Percentiles rank a stretch among this genome's conserved stretches.
Evolutionary conservation across 2,329 filamentous ascomycete species (phyloP).

Genomic region (Pseudocercospora cruenta): DNA sequence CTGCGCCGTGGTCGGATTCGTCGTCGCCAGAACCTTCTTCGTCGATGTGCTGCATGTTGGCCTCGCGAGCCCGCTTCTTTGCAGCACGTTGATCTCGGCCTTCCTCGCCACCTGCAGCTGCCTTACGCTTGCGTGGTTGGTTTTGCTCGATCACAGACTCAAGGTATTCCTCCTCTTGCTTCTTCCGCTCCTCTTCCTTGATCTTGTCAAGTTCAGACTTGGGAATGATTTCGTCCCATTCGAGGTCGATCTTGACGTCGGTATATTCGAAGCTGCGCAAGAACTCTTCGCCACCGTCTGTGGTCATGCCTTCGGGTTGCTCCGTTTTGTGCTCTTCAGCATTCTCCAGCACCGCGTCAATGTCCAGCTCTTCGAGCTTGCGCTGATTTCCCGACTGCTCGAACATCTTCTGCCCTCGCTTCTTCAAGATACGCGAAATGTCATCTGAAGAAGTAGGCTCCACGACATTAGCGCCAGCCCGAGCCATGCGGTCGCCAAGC

Average conservation of each 20-base stretch:
- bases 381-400: constrained; percentile 96
- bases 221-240: constrained; percentile 98
- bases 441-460: constrained; percentile 91
- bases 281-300: constrained; percentile 95
- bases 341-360: constrained; percentile 94
- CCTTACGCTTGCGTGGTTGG: constrained; percentile 74
- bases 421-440: constrained; percentile 94
- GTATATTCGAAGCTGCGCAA: constrained; percentile 88
- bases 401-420: constrained; percentile 98
- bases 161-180: constrained; percentile 80
- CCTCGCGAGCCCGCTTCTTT: constrained; percentile 70
- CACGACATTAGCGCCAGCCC: constrained; percentile 62
- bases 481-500: constrained; percentile 75
- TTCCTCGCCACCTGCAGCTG: constrained; percentile 60
- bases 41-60: constrained; percentile 61
- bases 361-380: constrained; percentile 94
- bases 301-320: constrained; percentile 90
- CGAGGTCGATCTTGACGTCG: constrained; percentile 93
- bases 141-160: constrained; percentile 82
- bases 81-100: constrained; percentile 67
- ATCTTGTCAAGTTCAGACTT: constrained; percentile 80
- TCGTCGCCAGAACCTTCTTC: constrained; percentile 57
- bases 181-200: constrained; percentile 76
- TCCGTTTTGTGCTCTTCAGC: constrained; percentile 97
- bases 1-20: constrained; percentile 60